Conservation (phyloP, 176 grass and related monocot genomes). For the Typha latifolia region DNA sequence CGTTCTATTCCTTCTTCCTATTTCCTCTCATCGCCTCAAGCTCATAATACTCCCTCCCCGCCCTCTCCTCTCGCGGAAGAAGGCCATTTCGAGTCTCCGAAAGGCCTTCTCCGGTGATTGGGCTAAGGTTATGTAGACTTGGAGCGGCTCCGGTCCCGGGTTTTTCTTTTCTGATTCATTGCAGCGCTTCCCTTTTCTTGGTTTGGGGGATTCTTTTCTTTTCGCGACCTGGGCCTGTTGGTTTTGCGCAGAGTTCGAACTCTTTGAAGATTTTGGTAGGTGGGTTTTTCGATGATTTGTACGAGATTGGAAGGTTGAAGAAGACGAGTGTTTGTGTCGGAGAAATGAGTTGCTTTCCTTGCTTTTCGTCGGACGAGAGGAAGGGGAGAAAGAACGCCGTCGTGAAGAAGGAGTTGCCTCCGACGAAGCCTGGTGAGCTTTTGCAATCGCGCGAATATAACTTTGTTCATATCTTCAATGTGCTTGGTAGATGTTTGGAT, state of each 20-base stretch:
- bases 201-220: no score
- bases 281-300: background rate
- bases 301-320: background rate
- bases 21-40: constrained; percentile 11
- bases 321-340: background rate
- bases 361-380: constrained; percentile 29
- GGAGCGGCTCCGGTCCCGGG: no score
- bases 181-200: no score
- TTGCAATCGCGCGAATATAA: background rate
- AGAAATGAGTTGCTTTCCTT: constrained; percentile 69
- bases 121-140: no score
- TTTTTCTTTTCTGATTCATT: no score
- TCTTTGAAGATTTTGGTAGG: no score
- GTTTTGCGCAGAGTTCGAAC: no score
- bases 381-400: constrained; percentile 17
- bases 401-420: background rate
- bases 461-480: no score
- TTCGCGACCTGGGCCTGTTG: no score
- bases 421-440: background rate
- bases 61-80: constrained; percentile 26
- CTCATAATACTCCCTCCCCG: constrained; percentile 13
- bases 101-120: constrained; percentile 31
- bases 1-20: constrained; percentile 28
- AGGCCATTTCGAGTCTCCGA: constrained; percentile 39
- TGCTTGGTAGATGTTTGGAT: no score